Evolutionary conservation across 2,329 filamentous ascomycete genomes (phyloP).

Genomic region (Lasiodiplodia hormozganensis): DNA sequence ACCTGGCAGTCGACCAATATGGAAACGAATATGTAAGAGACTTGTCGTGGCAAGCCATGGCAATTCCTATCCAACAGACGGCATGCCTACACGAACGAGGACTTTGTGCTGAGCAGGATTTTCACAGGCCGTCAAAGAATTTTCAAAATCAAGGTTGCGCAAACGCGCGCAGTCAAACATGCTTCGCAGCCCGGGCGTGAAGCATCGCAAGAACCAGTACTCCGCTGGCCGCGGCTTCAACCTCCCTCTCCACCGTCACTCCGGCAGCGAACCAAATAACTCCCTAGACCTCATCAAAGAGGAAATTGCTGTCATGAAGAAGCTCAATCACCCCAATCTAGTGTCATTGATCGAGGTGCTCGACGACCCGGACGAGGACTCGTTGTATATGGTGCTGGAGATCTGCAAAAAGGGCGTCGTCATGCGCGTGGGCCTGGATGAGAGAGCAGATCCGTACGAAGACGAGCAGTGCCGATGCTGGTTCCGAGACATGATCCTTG

Average conservation of each 20-base stretch:
- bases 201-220: slow-evolving; percentile 59
- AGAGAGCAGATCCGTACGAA: slow-evolving; percentile 80
- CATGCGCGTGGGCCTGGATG: slow-evolving; percentile 92
- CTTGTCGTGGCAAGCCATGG: slow-evolving; percentile 31
- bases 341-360: slow-evolving; percentile 92
- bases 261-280: slow-evolving; percentile 66
- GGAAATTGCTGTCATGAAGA: slow-evolving; percentile 99
- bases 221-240: slow-evolving; percentile 64
- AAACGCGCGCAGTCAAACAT: slow-evolving; percentile 92
- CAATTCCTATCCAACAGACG: not conserved
- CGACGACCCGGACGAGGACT: slow-evolving; percentile 94
- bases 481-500: slow-evolving; percentile 94
- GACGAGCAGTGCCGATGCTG: slow-evolving; percentile 84
- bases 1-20: slow-evolving; percentile 87
- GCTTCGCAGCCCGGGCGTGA: slow-evolving; percentile 68
- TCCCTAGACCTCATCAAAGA: slow-evolving; percentile 88
- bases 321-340: slow-evolving; percentile 92
- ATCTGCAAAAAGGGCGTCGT: slow-evolving; percentile 98
- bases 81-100: not conserved
- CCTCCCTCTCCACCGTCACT: slow-evolving; percentile 68
- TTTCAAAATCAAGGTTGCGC: slow-evolving; percentile 88
- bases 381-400: slow-evolving; percentile 97
- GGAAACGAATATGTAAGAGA: slow-evolving; percentile 86
- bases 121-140: slow-evolving; percentile 89
- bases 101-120: slow-evolving; percentile 38